Evolutionary conservation across 2,329 filamentous ascomycete genomes (phyloP), one percentile per base, ranked within the genome.

Genomic region (Fusarium subglutinans): DNA sequence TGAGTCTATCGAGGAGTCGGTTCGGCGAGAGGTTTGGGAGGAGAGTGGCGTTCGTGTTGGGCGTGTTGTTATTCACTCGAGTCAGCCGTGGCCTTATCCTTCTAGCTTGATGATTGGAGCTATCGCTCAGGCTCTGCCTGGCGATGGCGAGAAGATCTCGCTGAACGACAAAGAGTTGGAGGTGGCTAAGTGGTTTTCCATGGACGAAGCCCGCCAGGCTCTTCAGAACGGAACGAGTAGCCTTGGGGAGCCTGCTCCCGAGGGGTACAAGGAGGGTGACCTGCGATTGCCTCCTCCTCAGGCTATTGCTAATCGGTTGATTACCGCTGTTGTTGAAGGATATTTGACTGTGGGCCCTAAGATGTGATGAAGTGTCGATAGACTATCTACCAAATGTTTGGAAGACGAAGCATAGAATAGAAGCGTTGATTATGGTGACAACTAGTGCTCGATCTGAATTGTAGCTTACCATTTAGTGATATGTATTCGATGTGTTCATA

Each of bases 81-180:
- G 93, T 24, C 94, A 97, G 83, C 94, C 94, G 4, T 97, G 94
- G 94, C 94, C 94, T 6, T 96, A 94, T 80, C 94, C 94, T 1
- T 91, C 93, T 1, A 96, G 92, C 78, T 81, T 97, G 77, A 96
- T 97, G 93, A 94, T 97, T 76, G 94, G 88, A 8, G 95, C 95
- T 3, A 91, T 99, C 76, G 96, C 92, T 0, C 95, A 98, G 85
- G 94, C 95, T 5, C 85, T 93, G 26, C 93, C 94, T 0, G 81
- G 78, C 26, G 83, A 84, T 3, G 94, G 94, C 33, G 96, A 99
- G 87, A 88, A 83, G 38, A 95, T 99, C 58, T 89, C 91, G 78
- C 84, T 99, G 8, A 93, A 98, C 81, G 96, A 99, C 81, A 94
- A 94, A 0, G 96, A 99, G 85, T 83, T 99, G 71, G 94, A 98